Conservation (phyloP, 345 rosid genomes). For the Ceriops decandra region DNA sequence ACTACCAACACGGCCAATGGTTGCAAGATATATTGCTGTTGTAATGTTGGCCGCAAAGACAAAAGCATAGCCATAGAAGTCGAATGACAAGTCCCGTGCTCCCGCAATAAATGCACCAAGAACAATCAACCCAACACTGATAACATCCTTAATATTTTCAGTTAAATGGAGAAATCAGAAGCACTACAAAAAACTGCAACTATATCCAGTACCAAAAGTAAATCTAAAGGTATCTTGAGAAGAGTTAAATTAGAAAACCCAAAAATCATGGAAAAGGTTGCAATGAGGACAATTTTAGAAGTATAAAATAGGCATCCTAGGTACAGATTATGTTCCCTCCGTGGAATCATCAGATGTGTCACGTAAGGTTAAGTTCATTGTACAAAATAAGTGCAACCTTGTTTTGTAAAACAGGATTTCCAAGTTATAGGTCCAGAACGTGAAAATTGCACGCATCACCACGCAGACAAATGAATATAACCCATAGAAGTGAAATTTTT, state of each 20-base stretch:
- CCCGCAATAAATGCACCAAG: conserved; percentile 93
- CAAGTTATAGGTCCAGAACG: not conserved
- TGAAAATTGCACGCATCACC: not conserved
- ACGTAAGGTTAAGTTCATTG: not conserved
- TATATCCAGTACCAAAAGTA: conserved; percentile 8
- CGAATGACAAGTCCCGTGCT: conserved; percentile 93
- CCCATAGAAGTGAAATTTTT: no score
- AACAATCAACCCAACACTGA: conserved; percentile 88
- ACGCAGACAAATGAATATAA: not conserved
- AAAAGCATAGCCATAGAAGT: conserved; percentile 80
- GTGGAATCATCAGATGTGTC: not conserved
- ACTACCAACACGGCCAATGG: conserved; percentile 82
- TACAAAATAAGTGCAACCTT: not conserved
- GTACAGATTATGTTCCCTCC: not conserved
- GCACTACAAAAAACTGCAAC: conserved; percentile 17
- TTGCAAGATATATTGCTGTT: conserved; percentile 90
- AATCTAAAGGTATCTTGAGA: not conserved
- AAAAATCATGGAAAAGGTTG: no score
- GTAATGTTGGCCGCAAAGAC: conserved; percentile 85
- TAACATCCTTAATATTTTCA: conserved; percentile 46
- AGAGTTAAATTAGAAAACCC: not conserved
- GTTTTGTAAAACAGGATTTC: not conserved
- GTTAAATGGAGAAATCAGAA: conserved; percentile 39
- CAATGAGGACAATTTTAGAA: not conserved
- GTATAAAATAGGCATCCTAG: not conserved